Conservation (phyloP, 805 yeast genomes). For the Candida vaughaniae region DNA sequence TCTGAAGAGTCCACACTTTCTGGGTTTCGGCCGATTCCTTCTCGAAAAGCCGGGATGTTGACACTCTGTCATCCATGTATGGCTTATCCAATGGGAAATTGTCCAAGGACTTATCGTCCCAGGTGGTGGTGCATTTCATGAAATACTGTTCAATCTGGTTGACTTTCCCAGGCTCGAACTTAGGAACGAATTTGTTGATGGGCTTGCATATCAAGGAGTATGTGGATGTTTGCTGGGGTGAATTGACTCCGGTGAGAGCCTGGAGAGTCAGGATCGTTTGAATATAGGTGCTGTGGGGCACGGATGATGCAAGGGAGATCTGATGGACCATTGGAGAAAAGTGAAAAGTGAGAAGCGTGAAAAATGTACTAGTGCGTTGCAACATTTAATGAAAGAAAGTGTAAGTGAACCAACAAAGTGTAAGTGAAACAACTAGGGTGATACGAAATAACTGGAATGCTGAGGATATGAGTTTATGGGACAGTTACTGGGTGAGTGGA, state of each 20-base stretch:
- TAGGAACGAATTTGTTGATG: constrained; percentile 50
- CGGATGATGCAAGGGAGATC: constrained; percentile 45
- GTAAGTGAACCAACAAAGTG: neutral
- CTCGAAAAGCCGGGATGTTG: constrained; percentile 31
- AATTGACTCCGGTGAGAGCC: constrained; percentile 50
- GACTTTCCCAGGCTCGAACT: constrained; percentile 53
- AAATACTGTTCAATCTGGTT: constrained; percentile 57
- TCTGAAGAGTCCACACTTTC: constrained; percentile 59
- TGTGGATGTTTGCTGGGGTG: constrained; percentile 44
- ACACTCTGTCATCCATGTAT: constrained; percentile 18
- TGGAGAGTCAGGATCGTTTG: constrained; percentile 48
- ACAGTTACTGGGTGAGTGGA: no score
- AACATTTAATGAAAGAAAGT: neutral
- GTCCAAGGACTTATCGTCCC: constrained; percentile 30
- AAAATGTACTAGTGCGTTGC: no score
- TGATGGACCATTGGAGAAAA: constrained; percentile 69
- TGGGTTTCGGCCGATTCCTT: constrained; percentile 7
- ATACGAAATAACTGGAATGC: no score
- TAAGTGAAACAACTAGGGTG: neutral
- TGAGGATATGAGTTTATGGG: no score
- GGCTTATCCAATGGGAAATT: constrained; percentile 27
- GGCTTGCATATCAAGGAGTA: constrained; percentile 53
- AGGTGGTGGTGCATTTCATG: constrained; percentile 48
- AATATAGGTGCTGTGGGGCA: constrained; percentile 40
- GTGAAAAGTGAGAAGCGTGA: no score